These are phyloP conservation scores for Aleurites moluccanus DNA, from an alignment of 441 rosid genomes.

Conservation along the genomic window DNA sequence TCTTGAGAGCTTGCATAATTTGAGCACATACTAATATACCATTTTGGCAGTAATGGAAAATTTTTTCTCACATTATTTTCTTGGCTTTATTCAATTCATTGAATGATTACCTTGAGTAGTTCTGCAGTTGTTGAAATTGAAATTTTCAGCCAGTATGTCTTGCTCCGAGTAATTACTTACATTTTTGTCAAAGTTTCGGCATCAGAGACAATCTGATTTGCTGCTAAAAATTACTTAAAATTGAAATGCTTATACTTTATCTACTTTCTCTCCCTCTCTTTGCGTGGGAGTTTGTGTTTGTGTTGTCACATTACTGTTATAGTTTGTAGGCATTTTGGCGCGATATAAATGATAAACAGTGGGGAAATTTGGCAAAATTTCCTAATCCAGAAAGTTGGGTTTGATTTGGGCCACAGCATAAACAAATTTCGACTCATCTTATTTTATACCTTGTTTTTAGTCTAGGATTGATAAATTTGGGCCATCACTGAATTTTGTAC, in stretches of 20 bases:
- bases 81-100: conserved; percentile 7
- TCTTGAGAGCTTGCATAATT: not conserved
- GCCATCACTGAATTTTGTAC: not conserved
- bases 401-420: not conserved
- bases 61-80: not conserved
- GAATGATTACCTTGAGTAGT: not conserved
- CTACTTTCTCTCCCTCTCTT: too few relatives aligned
- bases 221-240: not conserved
- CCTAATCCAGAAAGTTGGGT: too few relatives aligned
- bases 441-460: not conserved
- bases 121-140: not conserved
- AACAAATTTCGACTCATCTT: not conserved
- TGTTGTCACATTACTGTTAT: too few relatives aligned
- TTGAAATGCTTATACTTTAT: too few relatives aligned
- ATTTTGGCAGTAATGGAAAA: not conserved
- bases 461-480: not conserved
- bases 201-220: not conserved
- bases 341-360: too few relatives aligned
- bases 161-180: not conserved
- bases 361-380: too few relatives aligned
- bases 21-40: not conserved
- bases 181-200: not conserved
- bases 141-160: not conserved
- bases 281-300: too few relatives aligned
- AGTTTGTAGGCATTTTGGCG: too few relatives aligned